Percentiles rank a stretch among this genome's conserved stretches.
These are phyloP conservation scores for Pichia sorboxylosa DNA, from an alignment of 1,139 yeast genomes.

Conservation along the genomic window DNA sequence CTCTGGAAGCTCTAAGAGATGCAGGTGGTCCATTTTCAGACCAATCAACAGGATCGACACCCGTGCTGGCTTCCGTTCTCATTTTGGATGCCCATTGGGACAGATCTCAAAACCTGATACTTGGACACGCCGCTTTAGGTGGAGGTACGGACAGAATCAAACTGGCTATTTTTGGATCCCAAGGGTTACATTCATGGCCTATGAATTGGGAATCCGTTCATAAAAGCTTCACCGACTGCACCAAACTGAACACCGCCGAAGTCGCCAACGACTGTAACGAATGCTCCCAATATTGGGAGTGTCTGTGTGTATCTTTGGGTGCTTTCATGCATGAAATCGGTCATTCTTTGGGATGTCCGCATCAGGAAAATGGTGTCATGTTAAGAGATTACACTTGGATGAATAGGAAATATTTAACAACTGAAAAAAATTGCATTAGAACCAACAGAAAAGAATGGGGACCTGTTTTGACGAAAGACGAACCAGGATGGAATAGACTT, in stretches of 20 bases:
- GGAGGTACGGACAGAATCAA: constrained; percentile 66
- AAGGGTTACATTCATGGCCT: constrained; percentile 89
- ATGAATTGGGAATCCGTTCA: constrained; percentile 56
- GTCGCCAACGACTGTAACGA: constrained; percentile 84
- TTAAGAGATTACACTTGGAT: constrained; percentile 70
- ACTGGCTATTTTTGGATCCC: constrained; percentile 89
- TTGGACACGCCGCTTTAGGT: constrained; percentile 91
- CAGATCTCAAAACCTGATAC: constrained; percentile 40
- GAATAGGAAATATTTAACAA: constrained; percentile 72
- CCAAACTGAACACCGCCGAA: constrained; percentile 47
- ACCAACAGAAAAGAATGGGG: constrained; percentile 33
- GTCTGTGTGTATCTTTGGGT: constrained; percentile 75
- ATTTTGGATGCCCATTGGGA: constrained; percentile 85
- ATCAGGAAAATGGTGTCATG: constrained; percentile 85
- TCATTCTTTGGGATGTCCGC: constrained; percentile 83
- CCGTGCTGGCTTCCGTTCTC: constrained; percentile 74
- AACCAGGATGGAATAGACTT: constrained; percentile 78
- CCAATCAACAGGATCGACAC: constrained; percentile 28
- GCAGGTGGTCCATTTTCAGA: constrained; percentile 46
- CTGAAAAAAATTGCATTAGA: constrained; percentile 51
- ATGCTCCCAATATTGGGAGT: constrained; percentile 87
- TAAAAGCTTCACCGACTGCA: constrained; percentile 60
- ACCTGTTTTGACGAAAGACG: constrained; percentile 49
- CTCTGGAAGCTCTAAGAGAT: constrained; percentile 53
- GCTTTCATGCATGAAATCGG: constrained; percentile 96